phyloP scores from a whole-genome alignment of 768 basidiomycete genomes.

The Rubroboletus satanas region DNA sequence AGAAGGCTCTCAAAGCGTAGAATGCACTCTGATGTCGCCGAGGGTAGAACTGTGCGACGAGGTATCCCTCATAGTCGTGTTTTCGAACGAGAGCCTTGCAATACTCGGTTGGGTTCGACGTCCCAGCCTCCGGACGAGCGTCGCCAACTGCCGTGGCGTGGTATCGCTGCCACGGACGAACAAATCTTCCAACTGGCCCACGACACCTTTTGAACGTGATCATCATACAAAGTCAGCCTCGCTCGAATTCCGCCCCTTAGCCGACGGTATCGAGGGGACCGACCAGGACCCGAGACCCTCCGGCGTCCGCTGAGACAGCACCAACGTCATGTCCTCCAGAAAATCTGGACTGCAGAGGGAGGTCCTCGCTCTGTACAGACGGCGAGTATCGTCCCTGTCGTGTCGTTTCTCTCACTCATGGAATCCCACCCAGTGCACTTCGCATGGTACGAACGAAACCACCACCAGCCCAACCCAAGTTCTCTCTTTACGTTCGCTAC shows the following conservation, averaged over 20 bases:
- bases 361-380: slow-evolving; percentile 50
- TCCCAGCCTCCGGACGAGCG: slow-evolving; percentile 14
- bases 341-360: slow-evolving; percentile 52
- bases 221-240: slow-evolving; percentile 10
- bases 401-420: slow-evolving; percentile 4
- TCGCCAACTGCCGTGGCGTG: slow-evolving; percentile 2
- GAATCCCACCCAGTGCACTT: slow-evolving; percentile 51
- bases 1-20: slow-evolving; percentile 79
- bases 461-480: slow-evolving; percentile 52
- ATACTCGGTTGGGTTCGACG: slow-evolving; percentile 50
- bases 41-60: slow-evolving; percentile 72
- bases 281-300: slow-evolving; percentile 5
- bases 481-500: slow-evolving; percentile 64
- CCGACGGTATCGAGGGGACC: slow-evolving; percentile 24
- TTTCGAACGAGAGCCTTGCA: slow-evolving; percentile 70
- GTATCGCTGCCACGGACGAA: slow-evolving; percentile 9
- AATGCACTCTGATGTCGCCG: slow-evolving; percentile 58
- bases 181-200: slow-evolving; percentile 3
- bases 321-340: slow-evolving; percentile 24
- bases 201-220: slow-evolving; percentile 15
- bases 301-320: neutral
- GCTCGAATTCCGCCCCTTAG: slow-evolving; percentile 7
- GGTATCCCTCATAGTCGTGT: slow-evolving; percentile 79
- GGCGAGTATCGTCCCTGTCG: slow-evolving; percentile 34
- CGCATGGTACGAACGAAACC: slow-evolving; percentile 75